phyloP scores from a whole-genome alignment of 2,329 filamentous ascomycete genomes.

The Achaetomium macrosporum region DNA sequence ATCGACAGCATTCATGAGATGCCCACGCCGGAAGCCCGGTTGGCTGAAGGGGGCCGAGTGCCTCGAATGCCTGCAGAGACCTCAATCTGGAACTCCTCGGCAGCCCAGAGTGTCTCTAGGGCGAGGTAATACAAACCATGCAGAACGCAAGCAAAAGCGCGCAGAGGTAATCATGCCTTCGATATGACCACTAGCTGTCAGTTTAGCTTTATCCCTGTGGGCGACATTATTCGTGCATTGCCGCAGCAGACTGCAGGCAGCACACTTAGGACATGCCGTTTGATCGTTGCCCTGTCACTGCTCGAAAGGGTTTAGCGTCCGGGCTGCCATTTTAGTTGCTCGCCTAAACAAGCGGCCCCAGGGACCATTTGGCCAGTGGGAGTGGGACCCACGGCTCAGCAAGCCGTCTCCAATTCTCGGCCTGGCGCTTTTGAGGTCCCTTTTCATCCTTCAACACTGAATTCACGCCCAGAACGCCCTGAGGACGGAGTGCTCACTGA shows the following conservation, averaged over 20 bases:
- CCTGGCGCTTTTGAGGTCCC: constrained; percentile 24
- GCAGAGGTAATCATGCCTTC: not conserved
- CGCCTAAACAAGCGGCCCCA: constrained; percentile 25
- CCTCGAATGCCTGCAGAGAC: too few species aligned
- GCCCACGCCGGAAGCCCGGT: too few species aligned
- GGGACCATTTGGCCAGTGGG: constrained; percentile 20
- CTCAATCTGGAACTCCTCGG: not conserved
- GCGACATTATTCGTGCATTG: too few species aligned
- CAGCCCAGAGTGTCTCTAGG: not conserved
- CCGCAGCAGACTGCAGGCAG: not conserved
- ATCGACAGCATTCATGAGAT: too few species aligned
- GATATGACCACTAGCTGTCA: too few species aligned
- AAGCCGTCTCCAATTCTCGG: constrained; percentile 24
- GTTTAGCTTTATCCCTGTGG: too few species aligned
- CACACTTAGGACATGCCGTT: too few species aligned
- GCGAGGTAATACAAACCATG: not conserved
- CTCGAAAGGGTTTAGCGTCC: constrained; percentile 20
- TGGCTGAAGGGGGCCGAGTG: too few species aligned
- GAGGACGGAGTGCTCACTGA: constrained; percentile 1
- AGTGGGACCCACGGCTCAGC: constrained; percentile 17
- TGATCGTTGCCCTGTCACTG: constrained; percentile 9
- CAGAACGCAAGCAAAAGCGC: not conserved
- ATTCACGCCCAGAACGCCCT: constrained; percentile 13
- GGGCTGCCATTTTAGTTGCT: constrained; percentile 22
- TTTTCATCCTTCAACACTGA: constrained; percentile 23